A percentile compares a stretch with the other conserved stretches of the same genome.
Conservation (phyloP, 495 filamentous ascomycete species). For the Daldinia bambusicola region DNA sequence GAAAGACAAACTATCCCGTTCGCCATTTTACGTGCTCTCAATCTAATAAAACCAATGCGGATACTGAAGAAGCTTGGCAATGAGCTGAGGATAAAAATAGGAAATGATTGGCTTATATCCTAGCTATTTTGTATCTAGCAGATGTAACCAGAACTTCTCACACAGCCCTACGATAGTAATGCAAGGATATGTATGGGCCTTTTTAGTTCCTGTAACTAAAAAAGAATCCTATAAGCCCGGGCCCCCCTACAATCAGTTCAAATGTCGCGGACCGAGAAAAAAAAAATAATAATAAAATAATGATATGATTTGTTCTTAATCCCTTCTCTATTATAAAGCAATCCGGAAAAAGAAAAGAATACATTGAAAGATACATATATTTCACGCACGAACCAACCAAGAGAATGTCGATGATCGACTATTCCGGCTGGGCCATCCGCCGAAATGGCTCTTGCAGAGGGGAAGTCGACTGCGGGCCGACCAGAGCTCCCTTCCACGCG, state of each 20-base stretch:
- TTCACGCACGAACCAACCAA: background rate
- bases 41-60: background rate
- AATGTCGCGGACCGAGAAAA: background rate
- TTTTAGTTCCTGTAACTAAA: background rate
- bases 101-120: slow-evolving; percentile 3
- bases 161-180: background rate
- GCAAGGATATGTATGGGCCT: background rate
- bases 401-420: background rate
- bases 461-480: slow-evolving; percentile 35
- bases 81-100: background rate
- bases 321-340: background rate
- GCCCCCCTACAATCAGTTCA: background rate
- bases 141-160: background rate
- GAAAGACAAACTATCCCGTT: too few relatives aligned
- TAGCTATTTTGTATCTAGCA: background rate
- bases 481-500: slow-evolving; percentile 17
- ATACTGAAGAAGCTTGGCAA: background rate
- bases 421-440: slow-evolving; percentile 39
- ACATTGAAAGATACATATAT: too few relatives aligned
- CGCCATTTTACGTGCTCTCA: too few relatives aligned
- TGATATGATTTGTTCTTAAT: background rate
- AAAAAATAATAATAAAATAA: background rate
- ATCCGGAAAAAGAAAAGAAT: background rate
- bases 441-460: slow-evolving; percentile 11
- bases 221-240: slow-evolving; percentile 1